A percentile compares a stretch with the other conserved stretches of the same genome.
Evolutionary conservation across 2,329 filamentous ascomycete species (phyloP).

Genomic region (Xylaria sp.): DNA sequence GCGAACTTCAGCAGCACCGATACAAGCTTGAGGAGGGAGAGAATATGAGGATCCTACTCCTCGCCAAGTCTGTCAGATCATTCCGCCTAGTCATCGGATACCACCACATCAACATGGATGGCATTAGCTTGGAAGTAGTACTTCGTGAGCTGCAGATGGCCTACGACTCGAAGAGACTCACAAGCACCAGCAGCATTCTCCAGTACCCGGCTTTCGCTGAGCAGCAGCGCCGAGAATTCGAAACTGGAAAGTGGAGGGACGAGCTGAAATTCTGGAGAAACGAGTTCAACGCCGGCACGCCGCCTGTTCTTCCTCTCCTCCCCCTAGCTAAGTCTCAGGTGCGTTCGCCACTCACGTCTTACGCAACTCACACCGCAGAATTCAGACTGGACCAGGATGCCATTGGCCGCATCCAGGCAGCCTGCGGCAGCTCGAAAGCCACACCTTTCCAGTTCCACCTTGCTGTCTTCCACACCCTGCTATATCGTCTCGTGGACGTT

Average conservation of each 20-base stretch:
- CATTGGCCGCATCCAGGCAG: constrained; percentile 13
- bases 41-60: constrained; percentile 8
- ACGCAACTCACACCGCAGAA: constrained; percentile 14
- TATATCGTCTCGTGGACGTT: constrained; percentile 39
- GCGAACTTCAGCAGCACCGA: constrained; percentile 34
- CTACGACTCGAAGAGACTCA: constrained; percentile 17
- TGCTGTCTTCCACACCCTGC: constrained; percentile 42
- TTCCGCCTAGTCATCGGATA: not conserved
- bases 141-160: constrained; percentile 23
- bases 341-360: not conserved
- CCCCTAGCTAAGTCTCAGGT: not conserved
- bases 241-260: not conserved
- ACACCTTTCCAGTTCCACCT: constrained; percentile 53
- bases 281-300: not conserved
- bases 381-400: not conserved
- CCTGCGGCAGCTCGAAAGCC: constrained; percentile 31
- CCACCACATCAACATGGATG: constrained; percentile 41
- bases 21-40: not conserved
- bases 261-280: constrained; percentile 3
- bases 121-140: constrained; percentile 44
- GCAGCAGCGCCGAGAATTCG: not conserved
- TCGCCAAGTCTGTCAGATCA: not conserved
- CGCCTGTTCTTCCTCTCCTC: not conserved
- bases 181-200: not conserved
- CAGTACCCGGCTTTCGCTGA: constrained; percentile 22